These are phyloP conservation scores for Sanghuangporus baumii DNA, from an alignment of 1,284 basidiomycete genomes.

Conservation along the genomic window DNA sequence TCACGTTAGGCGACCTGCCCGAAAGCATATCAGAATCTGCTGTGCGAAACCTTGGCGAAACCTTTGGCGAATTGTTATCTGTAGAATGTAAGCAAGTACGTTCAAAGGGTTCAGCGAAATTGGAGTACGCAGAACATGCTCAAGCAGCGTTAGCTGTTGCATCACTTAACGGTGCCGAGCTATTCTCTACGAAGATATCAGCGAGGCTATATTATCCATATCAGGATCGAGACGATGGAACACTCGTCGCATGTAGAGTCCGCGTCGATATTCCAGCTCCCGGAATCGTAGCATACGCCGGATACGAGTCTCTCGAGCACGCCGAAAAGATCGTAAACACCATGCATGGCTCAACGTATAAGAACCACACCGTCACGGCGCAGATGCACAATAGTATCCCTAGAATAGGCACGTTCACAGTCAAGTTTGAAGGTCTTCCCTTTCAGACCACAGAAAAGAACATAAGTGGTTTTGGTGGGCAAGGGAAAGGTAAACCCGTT, in stretches of 20 bases:
- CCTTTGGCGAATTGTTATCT: conserved; percentile 3
- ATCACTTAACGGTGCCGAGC: conserved; percentile 1
- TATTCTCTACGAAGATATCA: conserved; percentile 3
- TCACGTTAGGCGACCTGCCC: conserved; percentile 14
- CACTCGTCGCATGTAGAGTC: conserved; percentile 1
- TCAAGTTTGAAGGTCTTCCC: conserved; percentile 16
- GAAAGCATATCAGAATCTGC: background rate
- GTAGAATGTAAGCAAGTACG: background rate
- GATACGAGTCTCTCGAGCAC: conserved; percentile 5
- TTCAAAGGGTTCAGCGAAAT: conserved; percentile 2
- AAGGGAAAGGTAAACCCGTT: background rate
- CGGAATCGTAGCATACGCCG: conserved; percentile 6
- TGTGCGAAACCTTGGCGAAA: conserved; percentile 1
- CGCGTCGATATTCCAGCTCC: conserved; percentile 17
- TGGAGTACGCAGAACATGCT: conserved; percentile 1
- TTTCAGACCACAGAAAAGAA: conserved; percentile 1
- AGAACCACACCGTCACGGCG: conserved; percentile 8
- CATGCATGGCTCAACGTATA: conserved; percentile 4
- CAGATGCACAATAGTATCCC: conserved; percentile 2
- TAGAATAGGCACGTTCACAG: conserved; percentile 6
- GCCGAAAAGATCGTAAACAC: conserved; percentile 1
- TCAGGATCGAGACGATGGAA: conserved; percentile 1
- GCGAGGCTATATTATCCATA: background rate
- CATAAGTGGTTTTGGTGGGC: background rate
- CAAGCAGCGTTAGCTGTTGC: conserved; percentile 11